Base-by-base conservation (phyloP, 169 alveolate species). In the Amoebophrya sp. region DNA sequence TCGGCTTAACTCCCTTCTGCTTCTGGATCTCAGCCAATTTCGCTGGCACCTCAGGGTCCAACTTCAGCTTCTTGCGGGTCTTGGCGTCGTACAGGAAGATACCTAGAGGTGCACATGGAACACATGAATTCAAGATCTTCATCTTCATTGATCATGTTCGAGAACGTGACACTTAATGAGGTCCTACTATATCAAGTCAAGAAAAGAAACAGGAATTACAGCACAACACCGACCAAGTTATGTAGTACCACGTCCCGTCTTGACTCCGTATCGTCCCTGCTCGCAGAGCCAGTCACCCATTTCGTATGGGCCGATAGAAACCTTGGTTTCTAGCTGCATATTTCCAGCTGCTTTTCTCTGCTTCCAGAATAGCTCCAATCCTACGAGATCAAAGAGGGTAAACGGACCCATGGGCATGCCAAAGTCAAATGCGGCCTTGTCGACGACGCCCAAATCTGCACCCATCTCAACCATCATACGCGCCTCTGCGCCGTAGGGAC, bases 341-440 rank as follows among this genome's bases (percentile, higher is more conserved):
- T 93, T 91, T 6, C 94, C 94, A 0, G 94, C 94, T 41, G 91
- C 93, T 90, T 93, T 93, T 40, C 94, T 90, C 91, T 91, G 93
- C 92, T 92, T 93, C 94, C 94, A 91, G 91, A 93, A 93, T 77
- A 91, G 94, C 41, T 93, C 94, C 89, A 47, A 91, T 90, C 94
- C 94, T 40, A 93, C 94, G 90, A 93, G 89, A 38, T 93, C 94
- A 2, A 92, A 92, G 91, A 93, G 41, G 2, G 93, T 89, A 78
- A 93, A 90, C 29, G 94, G 94, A 0, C 94, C 94, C 94, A 93
- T 93, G 89, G 94, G 92, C 94, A 93, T 93, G 39, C 94, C 94
- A 41, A 78, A 41, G 41, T 23, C 33, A 18, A 0, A 0, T 24
- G 89, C 93, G 23, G 41, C 89, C n/a, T 33, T 34, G 53, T 90